A percentile compares a stretch with the other conserved stretches of the same genome.
phyloP scores from a whole-genome alignment of 2,329 filamentous ascomycete species.

The Pseudocercospora fijiensis region DNA sequence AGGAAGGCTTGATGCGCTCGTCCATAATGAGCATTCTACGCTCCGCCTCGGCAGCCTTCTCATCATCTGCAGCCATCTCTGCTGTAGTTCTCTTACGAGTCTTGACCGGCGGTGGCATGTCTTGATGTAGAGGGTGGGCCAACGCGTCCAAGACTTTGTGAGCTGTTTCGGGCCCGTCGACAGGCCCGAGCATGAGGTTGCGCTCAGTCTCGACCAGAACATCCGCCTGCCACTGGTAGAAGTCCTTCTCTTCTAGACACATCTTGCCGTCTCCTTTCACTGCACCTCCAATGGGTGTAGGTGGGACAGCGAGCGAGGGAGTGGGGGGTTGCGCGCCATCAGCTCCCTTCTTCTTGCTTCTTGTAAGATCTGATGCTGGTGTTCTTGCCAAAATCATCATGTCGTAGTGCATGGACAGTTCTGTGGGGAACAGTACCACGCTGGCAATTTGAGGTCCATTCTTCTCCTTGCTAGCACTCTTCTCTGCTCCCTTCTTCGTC shows the following conservation, averaged over 20 bases:
- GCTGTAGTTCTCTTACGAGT: conserved; percentile 89
- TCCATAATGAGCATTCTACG: conserved; percentile 91
- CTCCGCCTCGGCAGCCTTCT: conserved; percentile 82
- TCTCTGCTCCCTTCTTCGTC: conserved; percentile 45
- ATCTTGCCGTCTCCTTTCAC: conserved; percentile 59
- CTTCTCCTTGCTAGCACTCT: conserved; percentile 30
- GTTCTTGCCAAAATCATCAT: conserved; percentile 73
- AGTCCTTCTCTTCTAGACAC: conserved; percentile 72
- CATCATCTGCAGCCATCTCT: conserved; percentile 92
- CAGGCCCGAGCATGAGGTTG: conserved; percentile 75
- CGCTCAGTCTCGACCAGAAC: conserved; percentile 72
- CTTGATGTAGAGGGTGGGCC: conserved; percentile 73
- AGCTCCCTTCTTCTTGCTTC: conserved; percentile 44
- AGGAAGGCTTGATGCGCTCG: conserved; percentile 68
- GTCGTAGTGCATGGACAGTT: conserved; percentile 71
- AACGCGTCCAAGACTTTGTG: conserved; percentile 70
- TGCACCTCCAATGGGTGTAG: conserved; percentile 37
- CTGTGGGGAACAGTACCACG: conserved; percentile 80
- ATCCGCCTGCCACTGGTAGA: conserved; percentile 72
- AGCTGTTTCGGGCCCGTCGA: conserved; percentile 65
- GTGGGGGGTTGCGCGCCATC: conserved; percentile 45
- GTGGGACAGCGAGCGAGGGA: conserved; percentile 54
- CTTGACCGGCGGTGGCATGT: conserved; percentile 78
- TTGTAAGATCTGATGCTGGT: conserved; percentile 53
- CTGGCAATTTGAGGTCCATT: conserved; percentile 65